Percentiles rank a stretch among this genome's conserved stretches.
These are phyloP conservation scores for Globisporangium apiculatum DNA, from an alignment of 352 stramenopile species.

Conservation along the genomic window DNA sequence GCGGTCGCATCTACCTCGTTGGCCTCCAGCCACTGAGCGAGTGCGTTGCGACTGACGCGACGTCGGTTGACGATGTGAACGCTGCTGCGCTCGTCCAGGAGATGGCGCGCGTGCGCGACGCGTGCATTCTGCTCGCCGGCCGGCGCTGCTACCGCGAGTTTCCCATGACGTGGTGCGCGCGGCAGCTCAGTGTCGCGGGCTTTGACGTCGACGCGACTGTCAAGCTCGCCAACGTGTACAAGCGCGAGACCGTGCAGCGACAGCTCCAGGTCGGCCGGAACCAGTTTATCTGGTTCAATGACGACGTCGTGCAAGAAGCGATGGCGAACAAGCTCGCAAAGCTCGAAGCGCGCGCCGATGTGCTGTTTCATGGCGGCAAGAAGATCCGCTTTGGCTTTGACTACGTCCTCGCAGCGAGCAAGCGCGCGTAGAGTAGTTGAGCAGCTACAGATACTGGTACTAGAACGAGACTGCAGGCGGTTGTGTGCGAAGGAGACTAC, in stretches of 20 bases:
- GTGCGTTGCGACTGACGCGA: constrained; percentile 16
- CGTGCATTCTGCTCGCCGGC: constrained; percentile 84
- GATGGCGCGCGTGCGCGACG: constrained; percentile 73
- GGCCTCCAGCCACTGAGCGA: constrained; percentile 85
- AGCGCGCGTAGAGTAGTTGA: constrained; percentile 2
- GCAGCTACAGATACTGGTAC: too few relatives aligned
- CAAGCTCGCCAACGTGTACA: constrained; percentile 87
- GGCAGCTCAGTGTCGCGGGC: constrained; percentile 54
- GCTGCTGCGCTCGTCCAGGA: constrained; percentile 44
- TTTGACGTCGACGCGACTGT: constrained; percentile 46
- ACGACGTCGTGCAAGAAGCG: constrained; percentile 9
- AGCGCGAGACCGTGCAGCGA: constrained; percentile 69
- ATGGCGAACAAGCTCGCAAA: constrained; percentile 10
- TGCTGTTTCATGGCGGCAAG: constrained; percentile 52
- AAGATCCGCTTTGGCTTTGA: constrained; percentile 81
- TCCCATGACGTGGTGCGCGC: constrained; percentile 81
- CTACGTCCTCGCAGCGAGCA: constrained; percentile 75
- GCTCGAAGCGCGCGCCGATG: constrained; percentile 9
- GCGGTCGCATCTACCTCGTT: constrained; percentile 86
- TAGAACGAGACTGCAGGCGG: neutral
- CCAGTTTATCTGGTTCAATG: constrained; percentile 46
- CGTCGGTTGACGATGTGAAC: constrained; percentile 21
- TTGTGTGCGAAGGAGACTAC: neutral
- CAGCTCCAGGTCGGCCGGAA: constrained; percentile 86
- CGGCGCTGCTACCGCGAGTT: constrained; percentile 89